Percentiles rank a stretch among this genome's conserved stretches.
Evolutionary conservation across 495 filamentous ascomycete species (phyloP).

Genomic region (Talaromyces nanjingensis): DNA sequence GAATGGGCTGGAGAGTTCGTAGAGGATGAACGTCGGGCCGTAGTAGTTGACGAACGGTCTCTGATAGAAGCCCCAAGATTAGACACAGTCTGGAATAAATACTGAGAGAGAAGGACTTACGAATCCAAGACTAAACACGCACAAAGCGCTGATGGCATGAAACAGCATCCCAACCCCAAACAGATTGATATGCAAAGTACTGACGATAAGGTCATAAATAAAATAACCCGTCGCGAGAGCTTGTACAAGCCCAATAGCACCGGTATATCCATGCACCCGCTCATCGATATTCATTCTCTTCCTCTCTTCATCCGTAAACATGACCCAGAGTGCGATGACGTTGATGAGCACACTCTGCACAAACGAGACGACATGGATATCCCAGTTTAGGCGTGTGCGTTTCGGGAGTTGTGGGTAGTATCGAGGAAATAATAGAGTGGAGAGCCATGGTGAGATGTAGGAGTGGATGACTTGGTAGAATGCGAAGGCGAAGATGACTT

Average conservation of each 20-base stretch:
- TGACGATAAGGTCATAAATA: slow-evolving; percentile 82
- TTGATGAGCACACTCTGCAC: slow-evolving; percentile 79
- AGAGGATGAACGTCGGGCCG: slow-evolving; percentile 85
- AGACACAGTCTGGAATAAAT: slow-evolving; percentile 3
- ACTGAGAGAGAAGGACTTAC: slow-evolving; percentile 47
- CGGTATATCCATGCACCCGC: slow-evolving; percentile 88
- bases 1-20: slow-evolving; percentile 91
- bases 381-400: slow-evolving; percentile 82
- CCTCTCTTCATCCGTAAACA: slow-evolving; percentile 71
- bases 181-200: slow-evolving; percentile 59
- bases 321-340: slow-evolving; percentile 71
- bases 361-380: slow-evolving; percentile 93
- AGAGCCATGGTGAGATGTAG: slow-evolving; percentile 69
- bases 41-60: slow-evolving; percentile 93
- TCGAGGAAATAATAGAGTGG: slow-evolving; percentile 58
- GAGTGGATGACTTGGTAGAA: slow-evolving; percentile 72
- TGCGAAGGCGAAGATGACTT: slow-evolving; percentile 65
- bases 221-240: slow-evolving; percentile 92
- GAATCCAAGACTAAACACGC: slow-evolving; percentile 86
- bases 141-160: slow-evolving; percentile 77
- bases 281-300: slow-evolving; percentile 61
- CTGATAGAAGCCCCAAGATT: slow-evolving; percentile 33
- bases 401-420: slow-evolving; percentile 60
- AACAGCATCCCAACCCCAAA: slow-evolving; percentile 88
- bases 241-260: slow-evolving; percentile 72